A percentile compares a stretch with the other conserved stretches of the same genome.
phyloP scores from a whole-genome alignment of 73 alveolate genomes.

The Paramecium octaurelia region DNA sequence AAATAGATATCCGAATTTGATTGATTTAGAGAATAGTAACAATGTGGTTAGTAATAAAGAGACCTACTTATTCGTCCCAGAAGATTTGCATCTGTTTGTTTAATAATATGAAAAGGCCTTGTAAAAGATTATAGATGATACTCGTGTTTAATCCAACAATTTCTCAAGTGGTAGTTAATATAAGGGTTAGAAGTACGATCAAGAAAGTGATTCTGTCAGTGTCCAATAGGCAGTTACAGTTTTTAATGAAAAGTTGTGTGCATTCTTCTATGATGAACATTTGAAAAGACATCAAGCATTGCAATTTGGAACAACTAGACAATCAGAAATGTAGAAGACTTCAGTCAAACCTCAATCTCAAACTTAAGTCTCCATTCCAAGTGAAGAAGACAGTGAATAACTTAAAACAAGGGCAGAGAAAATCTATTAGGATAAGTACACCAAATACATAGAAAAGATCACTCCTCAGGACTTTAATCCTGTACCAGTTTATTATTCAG shows the following conservation, averaged over 20 bases:
- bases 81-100: neutral
- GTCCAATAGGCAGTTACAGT: neutral
- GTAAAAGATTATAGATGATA: neutral
- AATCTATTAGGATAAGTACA: neutral
- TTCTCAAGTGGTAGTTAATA: neutral
- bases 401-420: neutral
- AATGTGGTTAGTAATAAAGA: neutral
- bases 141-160: neutral
- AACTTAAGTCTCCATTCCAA: neutral
- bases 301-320: neutral
- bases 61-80: neutral
- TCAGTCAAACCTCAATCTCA: neutral
- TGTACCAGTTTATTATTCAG: constrained; percentile 11
- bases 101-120: neutral
- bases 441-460: neutral
- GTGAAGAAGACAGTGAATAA: constrained; percentile 27
- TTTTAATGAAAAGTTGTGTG: constrained; percentile 19
- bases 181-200: neutral
- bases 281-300: neutral
- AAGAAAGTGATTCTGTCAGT: neutral
- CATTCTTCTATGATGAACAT: neutral
- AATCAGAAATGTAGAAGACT: constrained; percentile 2
- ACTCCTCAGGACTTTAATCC: constrained; percentile 3
- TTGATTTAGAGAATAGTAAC: neutral
- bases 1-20: constrained; percentile 8